phyloP scores from a whole-genome alignment of 306 rosid genomes.

The Mucuna pruriens region DNA sequence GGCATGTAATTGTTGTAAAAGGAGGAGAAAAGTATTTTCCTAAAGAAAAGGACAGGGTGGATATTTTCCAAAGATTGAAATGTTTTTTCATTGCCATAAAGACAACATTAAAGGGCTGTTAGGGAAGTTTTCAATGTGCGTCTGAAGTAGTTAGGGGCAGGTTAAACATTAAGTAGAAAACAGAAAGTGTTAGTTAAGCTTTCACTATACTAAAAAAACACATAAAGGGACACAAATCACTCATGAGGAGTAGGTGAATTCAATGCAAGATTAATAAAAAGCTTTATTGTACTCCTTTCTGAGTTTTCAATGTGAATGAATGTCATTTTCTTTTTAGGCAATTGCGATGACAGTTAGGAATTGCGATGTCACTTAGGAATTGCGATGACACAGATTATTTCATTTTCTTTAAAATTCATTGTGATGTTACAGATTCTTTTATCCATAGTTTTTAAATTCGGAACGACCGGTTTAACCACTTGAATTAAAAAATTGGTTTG shows the following conservation, averaged over 20 bases:
- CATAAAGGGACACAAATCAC: not conserved
- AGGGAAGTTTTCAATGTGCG: constrained; percentile 5
- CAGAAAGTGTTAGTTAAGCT: constrained; percentile 21
- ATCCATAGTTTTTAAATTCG: not conserved
- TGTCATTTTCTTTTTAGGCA: not conserved
- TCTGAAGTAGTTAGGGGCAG: not conserved
- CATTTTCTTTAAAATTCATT: not conserved
- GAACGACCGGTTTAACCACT: not conserved
- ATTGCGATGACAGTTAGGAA: not conserved
- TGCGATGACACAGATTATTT: not conserved
- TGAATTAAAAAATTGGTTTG: not conserved
- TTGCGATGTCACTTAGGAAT: too few species aligned
- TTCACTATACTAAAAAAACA: not conserved
- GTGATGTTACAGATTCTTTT: not conserved
- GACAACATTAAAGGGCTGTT: not conserved
- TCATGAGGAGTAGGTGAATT: constrained; percentile 13
- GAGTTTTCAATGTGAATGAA: not conserved
- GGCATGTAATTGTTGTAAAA: not conserved
- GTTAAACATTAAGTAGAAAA: constrained; percentile 31
- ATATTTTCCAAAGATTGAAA: not conserved
- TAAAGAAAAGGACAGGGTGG: not conserved
- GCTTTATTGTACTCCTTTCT: not conserved
- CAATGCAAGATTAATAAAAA: not conserved
- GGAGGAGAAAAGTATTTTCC: not conserved
- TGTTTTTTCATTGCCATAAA: constrained; percentile 18